Evolutionary conservation across 2,329 filamentous ascomycete genomes (phyloP), one percentile per base, ranked within the genome.

Genomic region (Aureobasidium leucospermi): DNA sequence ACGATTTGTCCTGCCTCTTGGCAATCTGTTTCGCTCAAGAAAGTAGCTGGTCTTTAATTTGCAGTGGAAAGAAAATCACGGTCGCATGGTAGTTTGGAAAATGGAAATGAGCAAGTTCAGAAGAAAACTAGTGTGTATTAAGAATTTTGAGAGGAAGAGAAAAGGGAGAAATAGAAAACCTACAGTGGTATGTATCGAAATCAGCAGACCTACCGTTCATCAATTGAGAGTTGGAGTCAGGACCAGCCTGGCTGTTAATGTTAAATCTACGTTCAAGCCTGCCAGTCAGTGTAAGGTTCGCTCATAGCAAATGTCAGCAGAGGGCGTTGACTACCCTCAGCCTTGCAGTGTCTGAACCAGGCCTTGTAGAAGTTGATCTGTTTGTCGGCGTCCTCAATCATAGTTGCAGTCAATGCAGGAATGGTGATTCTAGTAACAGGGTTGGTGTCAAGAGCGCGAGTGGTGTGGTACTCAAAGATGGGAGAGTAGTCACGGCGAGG

Each of bases 401-500:
- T 29, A 10, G 23, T 36, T 28, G 10, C 10, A 15, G 7, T 38
- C 32, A 59, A 16, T n/a, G 28, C 19, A 15, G 57, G 34, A 2
- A 39, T 34, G n/a, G 57, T 59, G 19, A 51, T 51, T 31, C 57
- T 36, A 16, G 57, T 52, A 1, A 3, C 19, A 10, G 47, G 11
- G 8, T 52, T 46, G 1, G 3, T 1, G 39, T 59, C 57, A 7
- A 59, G 47, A 16, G 47, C n/a, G 23, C 57, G 57, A 31, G 3
- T 1, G 11, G 29, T 52, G 19, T 36, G 52, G 23, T 59, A 31
- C 46, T 59, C 57, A 28, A 59, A 31, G 4, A 59, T 47, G n/a
- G 46, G 38, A 38, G 57, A 59, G 39, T 59, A 59, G 16, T 8
- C 39, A n/a, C 23, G 28, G 23, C 46, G 31, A n/a, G 57, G 57